Base-by-base conservation (phyloP, 2,329 filamentous ascomycete species). In the Diaporthe amygdali region DNA sequence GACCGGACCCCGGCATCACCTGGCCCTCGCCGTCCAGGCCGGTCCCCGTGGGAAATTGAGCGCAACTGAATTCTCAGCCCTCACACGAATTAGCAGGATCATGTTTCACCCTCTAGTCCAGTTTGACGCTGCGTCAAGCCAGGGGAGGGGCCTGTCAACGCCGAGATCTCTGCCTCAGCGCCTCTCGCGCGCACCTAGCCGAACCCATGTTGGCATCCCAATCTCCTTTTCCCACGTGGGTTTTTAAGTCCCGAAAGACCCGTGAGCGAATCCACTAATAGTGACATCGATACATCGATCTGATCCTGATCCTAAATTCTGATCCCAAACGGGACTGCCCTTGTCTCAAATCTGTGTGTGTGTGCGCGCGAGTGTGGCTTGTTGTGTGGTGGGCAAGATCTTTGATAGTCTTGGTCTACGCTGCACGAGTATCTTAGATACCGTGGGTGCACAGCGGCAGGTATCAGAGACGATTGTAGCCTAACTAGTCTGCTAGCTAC, bases 181-280 rank as follows among this genome's bases (percentile, higher is more conserved):
- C 55, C 55, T 63, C 41, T 32, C 20, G 59, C 59, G 30, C 41
- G 39, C 27, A 47, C 47, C 41, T 41, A 41, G 51, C 69, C 61
- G 61, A 41, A 34, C 46, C 59, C 51, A 55, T 70, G 32, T 25
- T 59, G 49, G 41, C 63, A 49, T 56, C 55, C 52, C 52, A 59
- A 46, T 68, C 66, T 56, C 66, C 41, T 59, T 51, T 52, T 66
- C 52, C 69, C 69, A 70, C 69, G 69, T 70, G 69, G 69, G 41
- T 47, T 63, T 70, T 66, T 25, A 70, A 30, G 25, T 66, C 68
- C 68, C 68, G 59, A 66, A 44, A 44, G 44, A 27, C 61, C 49
- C 32, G 51, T 44, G 61, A 49, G 46, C 41, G 67, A 37, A 32
- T 30, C 32, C 41, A 66, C 63, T 52, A 52, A 52, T 52, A 66